Evolutionary conservation across 1,284 basidiomycete species (phyloP).

Genomic region (Moniliophthora roreri): DNA sequence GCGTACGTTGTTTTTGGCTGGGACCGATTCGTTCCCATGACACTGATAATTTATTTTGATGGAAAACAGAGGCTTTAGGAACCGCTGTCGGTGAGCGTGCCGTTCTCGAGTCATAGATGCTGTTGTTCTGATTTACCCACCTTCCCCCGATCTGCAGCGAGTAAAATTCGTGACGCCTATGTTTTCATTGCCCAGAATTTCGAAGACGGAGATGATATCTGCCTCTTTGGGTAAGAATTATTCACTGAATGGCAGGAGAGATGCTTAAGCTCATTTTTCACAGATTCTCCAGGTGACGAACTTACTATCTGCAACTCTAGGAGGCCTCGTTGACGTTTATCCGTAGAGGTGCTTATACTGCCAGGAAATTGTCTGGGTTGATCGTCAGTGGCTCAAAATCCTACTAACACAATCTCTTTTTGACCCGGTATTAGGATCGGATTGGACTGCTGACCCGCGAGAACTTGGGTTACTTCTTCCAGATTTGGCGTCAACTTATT

Average conservation of each 20-base stretch:
- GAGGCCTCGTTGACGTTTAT: background rate
- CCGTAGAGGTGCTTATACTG: constrained; percentile 26
- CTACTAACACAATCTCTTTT: background rate
- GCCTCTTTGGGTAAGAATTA: constrained; percentile 25
- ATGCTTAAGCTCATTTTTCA: background rate
- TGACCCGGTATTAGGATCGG: background rate
- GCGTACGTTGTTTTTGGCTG: constrained; percentile 6
- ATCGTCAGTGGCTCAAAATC: constrained; percentile 1
- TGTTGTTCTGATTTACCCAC: background rate
- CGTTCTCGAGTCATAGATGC: background rate
- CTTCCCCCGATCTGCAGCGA: constrained; percentile 13
- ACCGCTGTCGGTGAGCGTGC: background rate
- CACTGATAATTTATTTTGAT: background rate
- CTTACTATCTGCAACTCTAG: background rate
- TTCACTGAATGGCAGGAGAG: background rate
- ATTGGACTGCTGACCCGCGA: background rate
- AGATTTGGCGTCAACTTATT: background rate
- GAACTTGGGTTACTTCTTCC: background rate
- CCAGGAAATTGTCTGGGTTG: constrained; percentile 22
- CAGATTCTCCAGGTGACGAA: background rate
- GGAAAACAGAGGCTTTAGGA: background rate
- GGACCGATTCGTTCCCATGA: background rate
- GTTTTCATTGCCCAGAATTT: constrained; percentile 25
- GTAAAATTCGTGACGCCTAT: constrained; percentile 27
- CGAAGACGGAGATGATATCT: constrained; percentile 23